phyloP scores from a whole-genome alignment of 2,329 filamentous ascomycete genomes.

The Magnaporthiopsis rhizophila region DNA sequence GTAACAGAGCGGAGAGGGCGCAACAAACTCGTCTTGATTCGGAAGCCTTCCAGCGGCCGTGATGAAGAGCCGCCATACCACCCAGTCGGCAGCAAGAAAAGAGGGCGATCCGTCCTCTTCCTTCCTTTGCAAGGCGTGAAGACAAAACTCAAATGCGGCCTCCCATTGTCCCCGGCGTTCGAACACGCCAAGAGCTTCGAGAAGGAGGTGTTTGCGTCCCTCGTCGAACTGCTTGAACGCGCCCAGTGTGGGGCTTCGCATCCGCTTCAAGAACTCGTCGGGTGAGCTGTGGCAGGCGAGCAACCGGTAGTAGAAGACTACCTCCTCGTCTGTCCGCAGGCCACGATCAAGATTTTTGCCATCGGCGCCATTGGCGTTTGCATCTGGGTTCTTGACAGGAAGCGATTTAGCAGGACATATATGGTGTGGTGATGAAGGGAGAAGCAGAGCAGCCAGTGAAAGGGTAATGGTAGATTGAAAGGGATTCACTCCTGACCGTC shows the following conservation, averaged over 20 bases:
- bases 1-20: constrained; percentile 1
- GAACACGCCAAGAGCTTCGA: constrained; percentile 31
- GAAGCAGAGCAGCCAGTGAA: neutral
- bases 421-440: neutral
- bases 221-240: constrained; percentile 35
- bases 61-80: constrained; percentile 26
- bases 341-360: constrained; percentile 17
- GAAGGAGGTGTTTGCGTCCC: constrained; percentile 38
- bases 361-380: constrained; percentile 7
- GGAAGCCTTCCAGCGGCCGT: constrained; percentile 21
- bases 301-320: constrained; percentile 40
- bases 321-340: constrained; percentile 41
- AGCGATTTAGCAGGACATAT: constrained; percentile 4
- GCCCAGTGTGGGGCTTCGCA: constrained; percentile 30
- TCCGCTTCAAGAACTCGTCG: constrained; percentile 32
- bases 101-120: constrained; percentile 29
- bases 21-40: constrained; percentile 18
- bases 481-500: constrained; percentile 24
- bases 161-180: constrained; percentile 33
- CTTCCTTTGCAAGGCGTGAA: constrained; percentile 30
- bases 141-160: constrained; percentile 34
- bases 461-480: neutral
- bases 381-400: constrained; percentile 17
- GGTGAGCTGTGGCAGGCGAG: constrained; percentile 33
- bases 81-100: constrained; percentile 36